Evolutionary conservation across 2,329 filamentous ascomycete species (phyloP).

Genomic region (Sporothrix inflata): DNA sequence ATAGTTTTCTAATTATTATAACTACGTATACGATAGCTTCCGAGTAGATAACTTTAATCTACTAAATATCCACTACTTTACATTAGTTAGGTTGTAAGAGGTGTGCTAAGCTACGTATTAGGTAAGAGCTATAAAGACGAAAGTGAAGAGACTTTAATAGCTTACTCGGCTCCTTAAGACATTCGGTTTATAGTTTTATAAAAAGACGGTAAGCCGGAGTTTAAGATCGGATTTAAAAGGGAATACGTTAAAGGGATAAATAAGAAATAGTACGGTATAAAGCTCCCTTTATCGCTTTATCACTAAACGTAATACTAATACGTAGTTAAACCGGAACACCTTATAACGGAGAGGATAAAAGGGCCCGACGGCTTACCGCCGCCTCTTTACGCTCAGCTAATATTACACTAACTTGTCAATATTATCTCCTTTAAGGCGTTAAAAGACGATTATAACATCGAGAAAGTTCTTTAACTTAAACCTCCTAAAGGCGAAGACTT

Average conservation of each 20-base stretch:
- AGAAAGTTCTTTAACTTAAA: neutral
- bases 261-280: slow-evolving; percentile 28
- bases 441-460: neutral
- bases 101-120: slow-evolving; percentile 26
- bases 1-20: slow-evolving; percentile 30
- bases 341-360: neutral
- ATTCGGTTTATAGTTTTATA: slow-evolving; percentile 27
- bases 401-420: neutral
- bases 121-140: slow-evolving; percentile 23
- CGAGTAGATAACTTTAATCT: slow-evolving; percentile 26
- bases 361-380: neutral
- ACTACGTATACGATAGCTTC: slow-evolving; percentile 23
- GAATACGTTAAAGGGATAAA: slow-evolving; percentile 25
- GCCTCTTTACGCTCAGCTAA: neutral
- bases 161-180: slow-evolving; percentile 10
- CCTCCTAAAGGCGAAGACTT: neutral
- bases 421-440: neutral
- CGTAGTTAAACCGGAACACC: neutral
- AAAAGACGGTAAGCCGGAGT: slow-evolving; percentile 25
- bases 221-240: slow-evolving; percentile 29
- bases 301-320: slow-evolving; percentile 22
- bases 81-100: slow-evolving; percentile 25
- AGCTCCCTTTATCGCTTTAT: neutral
- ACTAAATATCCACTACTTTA: slow-evolving; percentile 29
- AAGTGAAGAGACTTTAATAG: neutral